Evolutionary conservation across 2,329 filamentous ascomycete genomes (phyloP).

Genomic region (Scedosporium boydii): DNA sequence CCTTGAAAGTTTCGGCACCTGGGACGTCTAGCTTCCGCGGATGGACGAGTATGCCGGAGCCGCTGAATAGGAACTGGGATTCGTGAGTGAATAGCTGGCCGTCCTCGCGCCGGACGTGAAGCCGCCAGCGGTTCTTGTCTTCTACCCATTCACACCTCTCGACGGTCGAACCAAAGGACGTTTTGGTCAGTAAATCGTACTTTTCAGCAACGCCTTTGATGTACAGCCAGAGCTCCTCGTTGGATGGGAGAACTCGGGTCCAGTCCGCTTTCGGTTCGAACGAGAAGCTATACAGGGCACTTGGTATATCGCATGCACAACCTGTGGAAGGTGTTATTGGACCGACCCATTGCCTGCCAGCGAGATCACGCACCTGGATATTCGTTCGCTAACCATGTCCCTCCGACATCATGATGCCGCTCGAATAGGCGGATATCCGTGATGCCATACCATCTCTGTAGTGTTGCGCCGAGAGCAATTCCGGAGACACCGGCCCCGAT

Average conservation of each 20-base stretch:
- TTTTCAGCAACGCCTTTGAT: slow-evolving; percentile 40
- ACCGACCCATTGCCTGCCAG: no score
- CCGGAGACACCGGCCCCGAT: slow-evolving; percentile 55
- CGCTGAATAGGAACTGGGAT: slow-evolving; percentile 29
- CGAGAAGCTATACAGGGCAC: slow-evolving; percentile 50
- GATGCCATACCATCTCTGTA: slow-evolving; percentile 48
- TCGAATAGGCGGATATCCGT: slow-evolving; percentile 54
- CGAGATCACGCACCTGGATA: slow-evolving; percentile 38
- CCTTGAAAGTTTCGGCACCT: slow-evolving; percentile 40
- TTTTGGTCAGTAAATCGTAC: slow-evolving; percentile 28
- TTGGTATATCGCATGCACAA: slow-evolving; percentile 47
- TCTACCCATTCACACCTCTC: slow-evolving; percentile 28
- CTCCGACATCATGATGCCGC: slow-evolving; percentile 44
- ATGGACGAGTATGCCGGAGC: slow-evolving; percentile 22
- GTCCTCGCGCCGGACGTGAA: slow-evolving; percentile 17
- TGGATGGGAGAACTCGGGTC: slow-evolving; percentile 46
- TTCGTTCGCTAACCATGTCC: slow-evolving; percentile 55
- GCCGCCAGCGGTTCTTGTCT: slow-evolving; percentile 21
- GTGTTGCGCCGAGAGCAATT: slow-evolving; percentile 49
- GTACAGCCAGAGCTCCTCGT: slow-evolving; percentile 47
- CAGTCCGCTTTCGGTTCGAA: slow-evolving; percentile 53
- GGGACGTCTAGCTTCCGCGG: slow-evolving; percentile 31
- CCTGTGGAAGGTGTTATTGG: slow-evolving; percentile 9
- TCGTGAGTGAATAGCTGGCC: slow-evolving; percentile 21
- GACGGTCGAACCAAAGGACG: slow-evolving; percentile 28